phyloP scores from a whole-genome alignment of 148 eudicot species.

The Nyssa sinensis region DNA sequence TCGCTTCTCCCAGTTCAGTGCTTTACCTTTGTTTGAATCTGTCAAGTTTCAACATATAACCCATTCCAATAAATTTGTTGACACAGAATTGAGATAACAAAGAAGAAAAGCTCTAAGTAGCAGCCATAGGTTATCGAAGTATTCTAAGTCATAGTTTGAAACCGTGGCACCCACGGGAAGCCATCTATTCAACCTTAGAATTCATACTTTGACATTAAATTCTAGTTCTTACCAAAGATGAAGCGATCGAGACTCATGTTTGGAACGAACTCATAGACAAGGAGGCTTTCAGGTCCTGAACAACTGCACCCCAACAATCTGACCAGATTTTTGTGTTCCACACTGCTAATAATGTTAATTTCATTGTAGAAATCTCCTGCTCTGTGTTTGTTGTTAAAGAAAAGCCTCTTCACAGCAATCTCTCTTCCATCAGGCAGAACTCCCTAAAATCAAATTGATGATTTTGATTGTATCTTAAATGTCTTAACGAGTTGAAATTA shows the following conservation, averaged over 20 bases:
- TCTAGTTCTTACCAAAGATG: slow-evolving; percentile 44
- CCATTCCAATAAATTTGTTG: background rate
- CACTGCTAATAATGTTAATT: slow-evolving; percentile 60
- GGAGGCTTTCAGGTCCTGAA: slow-evolving; percentile 67
- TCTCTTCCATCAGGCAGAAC: slow-evolving; percentile 64
- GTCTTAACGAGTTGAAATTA: background rate
- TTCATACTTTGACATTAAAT: background rate
- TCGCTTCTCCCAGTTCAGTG: slow-evolving; percentile 51
- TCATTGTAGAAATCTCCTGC: slow-evolving; percentile 71
- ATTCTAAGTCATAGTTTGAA: background rate
- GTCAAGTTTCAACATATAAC: slow-evolving; percentile 9
- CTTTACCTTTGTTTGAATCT: slow-evolving; percentile 47
- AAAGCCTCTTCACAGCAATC: slow-evolving; percentile 67
- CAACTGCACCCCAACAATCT: slow-evolving; percentile 65
- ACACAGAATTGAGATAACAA: background rate
- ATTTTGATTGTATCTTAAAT: too few relatives aligned
- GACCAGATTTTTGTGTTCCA: slow-evolving; percentile 64
- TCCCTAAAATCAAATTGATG: slow-evolving; percentile 32
- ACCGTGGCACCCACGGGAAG: too few relatives aligned
- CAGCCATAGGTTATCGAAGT: background rate
- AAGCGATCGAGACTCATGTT: slow-evolving; percentile 55
- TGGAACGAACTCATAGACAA: slow-evolving; percentile 59
- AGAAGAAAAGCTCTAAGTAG: background rate
- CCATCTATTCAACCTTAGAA: background rate
- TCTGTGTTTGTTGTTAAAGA: slow-evolving; percentile 57